Percentiles rank a stretch among this genome's conserved stretches.
phyloP scores from a whole-genome alignment of 352 stramenopile species.

The Aphanomyces invadans region DNA sequence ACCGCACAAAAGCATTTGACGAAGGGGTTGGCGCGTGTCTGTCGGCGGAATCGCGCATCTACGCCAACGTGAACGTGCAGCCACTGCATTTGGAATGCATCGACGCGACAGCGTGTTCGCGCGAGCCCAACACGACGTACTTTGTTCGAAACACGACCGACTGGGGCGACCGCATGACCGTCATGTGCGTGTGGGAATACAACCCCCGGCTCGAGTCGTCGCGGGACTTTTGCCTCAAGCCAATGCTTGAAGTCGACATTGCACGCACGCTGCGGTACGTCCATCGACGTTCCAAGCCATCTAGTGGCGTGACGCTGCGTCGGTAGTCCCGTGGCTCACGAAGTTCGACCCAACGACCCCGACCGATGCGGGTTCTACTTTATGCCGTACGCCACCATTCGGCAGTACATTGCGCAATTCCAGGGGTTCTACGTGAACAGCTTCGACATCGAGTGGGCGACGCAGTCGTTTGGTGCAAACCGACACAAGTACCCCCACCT shows the following conservation, averaged over 20 bases:
- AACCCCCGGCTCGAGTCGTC: conserved; percentile 36
- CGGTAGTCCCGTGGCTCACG: conserved; percentile 38
- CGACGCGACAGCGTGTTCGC: conserved; percentile 44
- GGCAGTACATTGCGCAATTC: conserved; percentile 67
- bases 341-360: conserved; percentile 65
- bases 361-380: conserved; percentile 79
- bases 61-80: conserved; percentile 63
- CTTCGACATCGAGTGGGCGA: conserved; percentile 66
- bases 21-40: conserved; percentile 48
- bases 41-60: conserved; percentile 54
- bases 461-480: conserved; percentile 60
- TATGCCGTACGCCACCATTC: conserved; percentile 69
- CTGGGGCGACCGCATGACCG: conserved; percentile 73
- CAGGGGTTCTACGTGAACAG: conserved; percentile 78
- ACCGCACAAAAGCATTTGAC: conserved; percentile 40
- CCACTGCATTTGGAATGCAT: conserved; percentile 59
- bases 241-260: conserved; percentile 66
- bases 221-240: conserved; percentile 57
- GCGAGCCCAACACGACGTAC: conserved; percentile 53
- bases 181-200: conserved; percentile 81
- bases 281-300: neutral
- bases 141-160: conserved; percentile 75
- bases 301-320: neutral
- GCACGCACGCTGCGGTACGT: conserved; percentile 37
- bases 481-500: conserved; percentile 38